Evolutionary conservation across 108 stramenopile genomes (phyloP), one percentile per base, ranked within the genome.

Genomic region (Conticribra guillardii): DNA sequence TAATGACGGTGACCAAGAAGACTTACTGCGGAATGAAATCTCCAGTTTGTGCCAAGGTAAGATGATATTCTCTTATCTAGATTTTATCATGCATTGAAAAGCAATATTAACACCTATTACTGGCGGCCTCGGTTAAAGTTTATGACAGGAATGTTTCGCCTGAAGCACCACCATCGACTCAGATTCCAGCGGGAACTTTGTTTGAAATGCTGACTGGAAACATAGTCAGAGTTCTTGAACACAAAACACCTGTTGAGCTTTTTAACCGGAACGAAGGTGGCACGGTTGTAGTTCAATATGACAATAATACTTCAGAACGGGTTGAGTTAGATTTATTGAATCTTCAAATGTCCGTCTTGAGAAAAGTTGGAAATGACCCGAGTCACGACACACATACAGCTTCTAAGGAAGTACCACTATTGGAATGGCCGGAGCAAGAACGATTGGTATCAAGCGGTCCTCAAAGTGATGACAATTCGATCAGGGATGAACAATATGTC

Each of bases 1-100:
- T 29, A 80, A 80, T 29, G 79, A 81, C 41, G 75, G 64, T 14
- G 80, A 81, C 37, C 54, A 73, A 49, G 74, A 81, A 61, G 80
- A 81, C 31, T 70, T 70, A 17, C 26, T 81, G 15, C 75, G 71
- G 28, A 69, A 81, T 45, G 74, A 81, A 44, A 67, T 81, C 23
- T 22, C 32, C 47, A 71, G 69, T 19, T 50, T 81, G 18, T 31
- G 80, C 45, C 80, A 81, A 65, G 46, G 61, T 37, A 44, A 51
- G 63, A 17, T 17, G 9, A 51, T 22, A 5, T 32, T 7, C 29
- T 7, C 3, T 5, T 47, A 11, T 51, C 31, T 29, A 31, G 47
- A 46, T 52, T 28, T 34, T 30, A 33, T 51, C 30, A 1, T 51
- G 54, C 30, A 51, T n/a, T n/a, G n/a, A n/a, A n/a, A n/a, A n/a